These are phyloP conservation scores for Phoenix roebelenii DNA, from an alignment of 176 grass and related monocot genomes.

Conservation along the genomic window DNA sequence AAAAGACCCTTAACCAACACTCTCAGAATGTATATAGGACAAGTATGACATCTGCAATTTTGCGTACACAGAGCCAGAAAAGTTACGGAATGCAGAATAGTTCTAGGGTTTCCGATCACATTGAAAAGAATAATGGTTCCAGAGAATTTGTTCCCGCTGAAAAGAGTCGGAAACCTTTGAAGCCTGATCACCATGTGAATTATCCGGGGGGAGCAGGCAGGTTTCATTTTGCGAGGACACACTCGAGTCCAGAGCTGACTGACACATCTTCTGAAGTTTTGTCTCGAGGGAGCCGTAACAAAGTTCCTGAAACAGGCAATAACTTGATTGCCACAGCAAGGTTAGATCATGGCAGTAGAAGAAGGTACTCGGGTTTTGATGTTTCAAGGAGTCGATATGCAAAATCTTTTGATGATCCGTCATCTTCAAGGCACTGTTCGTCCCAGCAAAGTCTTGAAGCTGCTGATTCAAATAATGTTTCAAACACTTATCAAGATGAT, in stretches of 20 bases:
- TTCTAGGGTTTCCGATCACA: constrained; percentile 40
- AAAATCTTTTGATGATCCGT: constrained; percentile 53
- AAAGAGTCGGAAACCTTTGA: constrained; percentile 36
- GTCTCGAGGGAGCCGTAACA: constrained; percentile 28
- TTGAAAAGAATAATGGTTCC: constrained; percentile 47
- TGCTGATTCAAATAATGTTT: constrained; percentile 56
- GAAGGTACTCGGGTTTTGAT: constrained; percentile 39
- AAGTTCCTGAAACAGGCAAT: constrained; percentile 35
- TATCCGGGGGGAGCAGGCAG: constrained; percentile 37
- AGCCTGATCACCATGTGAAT: constrained; percentile 28
- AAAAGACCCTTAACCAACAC: constrained; percentile 27
- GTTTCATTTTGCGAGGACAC: constrained; percentile 67
- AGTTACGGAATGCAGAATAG: constrained; percentile 18
- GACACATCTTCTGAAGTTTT: constrained; percentile 55
- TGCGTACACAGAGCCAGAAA: constrained; percentile 38
- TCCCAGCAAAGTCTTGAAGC: constrained; percentile 39
- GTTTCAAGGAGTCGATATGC: constrained; percentile 36
- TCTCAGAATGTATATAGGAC: constrained; percentile 18
- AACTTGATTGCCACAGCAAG: constrained; percentile 4
- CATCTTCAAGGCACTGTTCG: constrained; percentile 36
- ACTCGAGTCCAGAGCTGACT: constrained; percentile 74
- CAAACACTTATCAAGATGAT: constrained; percentile 51
- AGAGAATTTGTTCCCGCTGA: constrained; percentile 41
- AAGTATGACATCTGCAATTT: constrained; percentile 23
- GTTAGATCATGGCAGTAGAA: constrained; percentile 47